phyloP scores from a whole-genome alignment of 257 asterid species.

The Plantago ovata region DNA sequence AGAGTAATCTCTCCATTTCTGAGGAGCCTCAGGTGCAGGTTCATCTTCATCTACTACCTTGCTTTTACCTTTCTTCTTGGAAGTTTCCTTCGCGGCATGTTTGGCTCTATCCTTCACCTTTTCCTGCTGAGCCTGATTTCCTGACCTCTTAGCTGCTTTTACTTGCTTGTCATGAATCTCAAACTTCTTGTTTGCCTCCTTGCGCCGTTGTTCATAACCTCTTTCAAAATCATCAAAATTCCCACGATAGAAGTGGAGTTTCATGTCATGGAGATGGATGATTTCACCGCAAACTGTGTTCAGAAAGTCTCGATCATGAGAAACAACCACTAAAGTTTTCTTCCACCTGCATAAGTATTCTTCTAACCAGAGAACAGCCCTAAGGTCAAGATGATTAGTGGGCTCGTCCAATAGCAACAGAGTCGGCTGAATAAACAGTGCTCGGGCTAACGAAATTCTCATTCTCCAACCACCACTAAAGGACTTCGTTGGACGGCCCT shows the following conservation, averaged over 20 bases:
- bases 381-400: constrained; percentile 69
- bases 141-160: constrained; percentile 58
- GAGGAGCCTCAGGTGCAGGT: constrained; percentile 47
- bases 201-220: constrained; percentile 63
- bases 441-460: constrained; percentile 72
- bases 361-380: constrained; percentile 74
- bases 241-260: constrained; percentile 58
- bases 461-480: constrained; percentile 86
- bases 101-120: constrained; percentile 63
- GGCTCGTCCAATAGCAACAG: constrained; percentile 65
- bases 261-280: constrained; percentile 61
- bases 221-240: constrained; percentile 56
- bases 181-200: constrained; percentile 55
- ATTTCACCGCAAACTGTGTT: constrained; percentile 58
- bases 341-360: constrained; percentile 72
- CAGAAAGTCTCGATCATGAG: constrained; percentile 64
- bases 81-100: constrained; percentile 49
- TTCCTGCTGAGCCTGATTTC: constrained; percentile 56
- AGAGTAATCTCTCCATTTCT: constrained; percentile 62
- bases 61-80: constrained; percentile 46
- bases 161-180: constrained; percentile 53
- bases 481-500: constrained; percentile 52
- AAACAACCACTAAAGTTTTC: constrained; percentile 69
- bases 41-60: constrained; percentile 57
- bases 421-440: constrained; percentile 74